Evolutionary conservation across 140 eudicot genomes (phyloP).

Genomic region (Flaveria floridana): DNA sequence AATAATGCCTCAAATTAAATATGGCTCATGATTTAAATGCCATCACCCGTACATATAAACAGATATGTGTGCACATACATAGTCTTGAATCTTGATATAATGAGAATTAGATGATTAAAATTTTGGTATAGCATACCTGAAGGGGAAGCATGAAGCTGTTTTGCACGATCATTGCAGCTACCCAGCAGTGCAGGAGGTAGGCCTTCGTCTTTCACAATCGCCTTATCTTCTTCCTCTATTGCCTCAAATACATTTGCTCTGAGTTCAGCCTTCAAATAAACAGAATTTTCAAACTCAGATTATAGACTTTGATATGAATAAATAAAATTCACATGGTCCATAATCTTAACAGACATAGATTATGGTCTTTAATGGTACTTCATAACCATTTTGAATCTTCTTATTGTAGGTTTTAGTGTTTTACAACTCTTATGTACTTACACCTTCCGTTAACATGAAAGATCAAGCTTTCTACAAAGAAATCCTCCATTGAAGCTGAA

Average conservation of each 20-base stretch:
- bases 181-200: slow-evolving; percentile 90
- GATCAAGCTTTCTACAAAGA: neutral
- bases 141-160: slow-evolving; percentile 89
- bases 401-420: neutral
- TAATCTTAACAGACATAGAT: slow-evolving; percentile 7
- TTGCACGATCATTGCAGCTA: slow-evolving; percentile 95
- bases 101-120: neutral
- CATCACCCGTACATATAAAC: neutral
- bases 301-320: neutral
- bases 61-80: neutral
- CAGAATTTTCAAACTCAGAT: neutral
- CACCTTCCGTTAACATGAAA: neutral
- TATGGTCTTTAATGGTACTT: neutral
- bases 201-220: slow-evolving; percentile 70
- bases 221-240: slow-evolving; percentile 91
- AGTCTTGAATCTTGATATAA: neutral
- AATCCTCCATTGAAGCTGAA: neutral
- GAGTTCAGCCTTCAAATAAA: slow-evolving; percentile 65
- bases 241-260: slow-evolving; percentile 98
- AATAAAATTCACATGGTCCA: slow-evolving; percentile 2
- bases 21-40: neutral
- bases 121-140: slow-evolving; percentile 48
- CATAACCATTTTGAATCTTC: neutral
- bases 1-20: neutral
- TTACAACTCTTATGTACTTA: neutral